Base-by-base conservation (phyloP, 116 monocot species). In the Zostera marina region DNA sequence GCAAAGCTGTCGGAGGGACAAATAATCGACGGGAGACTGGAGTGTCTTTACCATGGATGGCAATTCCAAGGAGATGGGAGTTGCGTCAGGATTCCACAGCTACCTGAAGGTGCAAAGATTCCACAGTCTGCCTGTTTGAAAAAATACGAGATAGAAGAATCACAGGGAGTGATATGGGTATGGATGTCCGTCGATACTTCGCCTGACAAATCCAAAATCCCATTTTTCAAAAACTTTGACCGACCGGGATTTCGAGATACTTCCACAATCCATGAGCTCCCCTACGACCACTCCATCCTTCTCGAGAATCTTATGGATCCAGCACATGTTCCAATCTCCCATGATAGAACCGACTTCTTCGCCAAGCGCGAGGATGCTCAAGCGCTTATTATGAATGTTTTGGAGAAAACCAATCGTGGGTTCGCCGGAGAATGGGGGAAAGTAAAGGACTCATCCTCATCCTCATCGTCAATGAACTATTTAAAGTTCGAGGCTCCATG, bases 231-330 rank as follows among this genome's bases (percentile, higher is more conserved):
- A 68, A 68, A 80, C 66, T 91, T 77, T 52, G 77, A 72, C 8
- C 39, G 56, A 56, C 79, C 77, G 7, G 79, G 80, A 11, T 82
- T 91, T 73, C 47, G 42, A 13, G 77, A 77, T 63, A 7, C 68
- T 4, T 91, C 85, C 17, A 75, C 79, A 45, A 73, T 80, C 72
- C 91, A 91, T 62, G 85, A 82, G 62, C 77, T 91, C 47, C 91
- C 91, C 25, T 91, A 91, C 43, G 85, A 85, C 56, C 82, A 91
- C 73, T 85, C 91, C 14, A 77, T 91, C 45, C 75, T 85, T 21
- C 76, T 91, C 5, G 91, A 91, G 63, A 85, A 91, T 71, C 75
- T 85, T 63, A 91, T 85, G 85, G 91, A 91, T 44, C 91, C 91
- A 0, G 91, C 91, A 20, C 91, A 91, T 44, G 81, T 91, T 65